Evolutionary conservation across 1,139 yeast species (phyloP).

Genomic region (Saccharomyces hybrid): DNA sequence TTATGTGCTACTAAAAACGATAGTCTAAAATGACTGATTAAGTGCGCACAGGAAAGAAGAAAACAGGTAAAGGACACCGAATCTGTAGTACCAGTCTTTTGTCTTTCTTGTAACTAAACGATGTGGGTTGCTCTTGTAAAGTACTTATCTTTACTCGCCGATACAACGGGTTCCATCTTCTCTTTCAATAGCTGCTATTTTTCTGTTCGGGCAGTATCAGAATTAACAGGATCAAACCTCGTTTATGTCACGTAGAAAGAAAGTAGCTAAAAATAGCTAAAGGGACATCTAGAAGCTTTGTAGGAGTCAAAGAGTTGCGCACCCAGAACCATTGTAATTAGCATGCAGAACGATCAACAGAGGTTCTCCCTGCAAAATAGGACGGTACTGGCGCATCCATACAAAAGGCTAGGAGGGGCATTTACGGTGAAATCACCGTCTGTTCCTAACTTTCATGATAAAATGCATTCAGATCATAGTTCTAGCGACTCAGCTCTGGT

Average conservation of each 20-base stretch:
- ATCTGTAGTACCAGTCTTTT: background rate
- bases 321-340: background rate
- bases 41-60: background rate
- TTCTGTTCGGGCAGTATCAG: constrained; percentile 5
- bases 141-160: background rate
- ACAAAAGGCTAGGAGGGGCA: constrained; percentile 5
- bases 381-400: constrained; percentile 3
- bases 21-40: background rate
- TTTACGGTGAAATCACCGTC: constrained; percentile 25
- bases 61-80: background rate
- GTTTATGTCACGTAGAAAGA: background rate
- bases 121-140: background rate
- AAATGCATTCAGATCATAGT: constrained; percentile 3
- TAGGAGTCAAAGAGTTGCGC: background rate
- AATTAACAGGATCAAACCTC: constrained; percentile 1
- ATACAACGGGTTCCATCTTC: background rate
- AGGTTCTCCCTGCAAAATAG: constrained; percentile 4
- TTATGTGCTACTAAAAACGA: background rate
- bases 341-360: constrained; percentile 3
- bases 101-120: background rate
- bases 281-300: background rate
- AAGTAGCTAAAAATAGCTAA: background rate
- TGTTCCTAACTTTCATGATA: constrained; percentile 25
- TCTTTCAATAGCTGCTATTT: background rate
- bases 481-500: background rate